Base-by-base conservation (phyloP, 2,329 filamentous ascomycete genomes). In the Claviceps digitariae region DNA sequence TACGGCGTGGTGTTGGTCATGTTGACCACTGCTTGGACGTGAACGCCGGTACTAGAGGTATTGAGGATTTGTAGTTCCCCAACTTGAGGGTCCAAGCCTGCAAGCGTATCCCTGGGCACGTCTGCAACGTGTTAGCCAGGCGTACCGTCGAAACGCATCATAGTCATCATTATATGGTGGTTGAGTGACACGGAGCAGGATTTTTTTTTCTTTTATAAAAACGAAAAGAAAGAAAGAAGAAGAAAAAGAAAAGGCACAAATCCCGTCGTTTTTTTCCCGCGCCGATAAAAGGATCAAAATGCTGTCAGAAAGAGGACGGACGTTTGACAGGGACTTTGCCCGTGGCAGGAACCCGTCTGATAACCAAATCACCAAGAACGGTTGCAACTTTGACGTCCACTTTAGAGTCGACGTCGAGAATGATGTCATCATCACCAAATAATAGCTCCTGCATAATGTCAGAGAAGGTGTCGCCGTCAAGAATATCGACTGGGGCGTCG, bases 1-100 rank as follows among this genome's bases (percentile, higher is more conserved):
- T 97, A 96, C 4, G 83, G 78, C 0, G 90, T 95, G 1, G 91
- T 90, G 63, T 98, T 98, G 4, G 87, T 94, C 56, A 95, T 76
- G 64, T 93, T 95, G 62, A 95, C 76, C 41, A 74, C 70, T 15
- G 87, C 86, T 62, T 82, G 75, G 38, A 97, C 70, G 21, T 78
- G 81, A 48, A 96, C 74, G 3, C 86, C 86, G 2, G 81, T 81
- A 38, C 77, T 72, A 1, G 84, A 84, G 0, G 90, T 94, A 53
- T 86, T 81, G 43, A 86, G 64, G 54, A 97, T 81, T 58, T 78
- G 77, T 38, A 97, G 69, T 56, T 85, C 81, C 53, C 82, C 81
- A 54, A 95, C 73, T 60, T 82, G 78, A 17, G 88, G 87, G 56
- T 66, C 72, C 56, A 76, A 69, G 38, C 66, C 67, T 49, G 66